phyloP scores from a whole-genome alignment of 306 rosid species.

The Inga oerstediana region DNA sequence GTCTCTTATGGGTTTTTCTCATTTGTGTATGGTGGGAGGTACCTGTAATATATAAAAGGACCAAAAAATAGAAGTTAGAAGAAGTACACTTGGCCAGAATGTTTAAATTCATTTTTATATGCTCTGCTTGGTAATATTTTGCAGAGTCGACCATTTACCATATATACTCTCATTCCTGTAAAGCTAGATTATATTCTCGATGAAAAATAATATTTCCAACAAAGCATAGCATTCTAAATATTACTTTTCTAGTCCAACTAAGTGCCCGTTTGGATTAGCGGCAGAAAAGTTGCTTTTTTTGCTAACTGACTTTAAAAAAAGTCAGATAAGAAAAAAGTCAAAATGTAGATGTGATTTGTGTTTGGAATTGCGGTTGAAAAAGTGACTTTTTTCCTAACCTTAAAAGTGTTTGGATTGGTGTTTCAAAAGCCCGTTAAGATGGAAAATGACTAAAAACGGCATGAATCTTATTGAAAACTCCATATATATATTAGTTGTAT shows the following conservation, averaged over 20 bases:
- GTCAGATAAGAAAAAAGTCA: too few species aligned
- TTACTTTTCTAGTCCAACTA: neutral
- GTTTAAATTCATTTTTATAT: neutral
- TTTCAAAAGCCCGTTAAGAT: too few species aligned
- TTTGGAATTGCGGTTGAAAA: too few species aligned
- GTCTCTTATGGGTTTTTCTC: neutral
- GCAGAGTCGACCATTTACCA: neutral
- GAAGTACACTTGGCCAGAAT: neutral
- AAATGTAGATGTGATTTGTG: too few species aligned
- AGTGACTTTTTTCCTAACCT: too few species aligned
- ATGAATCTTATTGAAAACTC: too few species aligned
- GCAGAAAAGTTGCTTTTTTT: too few species aligned
- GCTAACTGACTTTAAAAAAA: too few species aligned
- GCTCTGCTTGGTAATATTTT: neutral
- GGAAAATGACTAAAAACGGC: too few species aligned
- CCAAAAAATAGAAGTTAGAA: neutral
- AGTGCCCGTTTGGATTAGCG: too few species aligned
- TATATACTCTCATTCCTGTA: neutral
- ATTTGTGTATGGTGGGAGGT: slow-evolving; percentile 3
- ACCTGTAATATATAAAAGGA: neutral
- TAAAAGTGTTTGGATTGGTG: too few species aligned
- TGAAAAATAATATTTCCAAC: neutral
- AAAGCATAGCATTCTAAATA: neutral
- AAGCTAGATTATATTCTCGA: neutral
- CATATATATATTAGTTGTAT: too few species aligned